Conservation (phyloP, 1,284 basidiomycete genomes). For the Leccinum idahoense region DNA sequence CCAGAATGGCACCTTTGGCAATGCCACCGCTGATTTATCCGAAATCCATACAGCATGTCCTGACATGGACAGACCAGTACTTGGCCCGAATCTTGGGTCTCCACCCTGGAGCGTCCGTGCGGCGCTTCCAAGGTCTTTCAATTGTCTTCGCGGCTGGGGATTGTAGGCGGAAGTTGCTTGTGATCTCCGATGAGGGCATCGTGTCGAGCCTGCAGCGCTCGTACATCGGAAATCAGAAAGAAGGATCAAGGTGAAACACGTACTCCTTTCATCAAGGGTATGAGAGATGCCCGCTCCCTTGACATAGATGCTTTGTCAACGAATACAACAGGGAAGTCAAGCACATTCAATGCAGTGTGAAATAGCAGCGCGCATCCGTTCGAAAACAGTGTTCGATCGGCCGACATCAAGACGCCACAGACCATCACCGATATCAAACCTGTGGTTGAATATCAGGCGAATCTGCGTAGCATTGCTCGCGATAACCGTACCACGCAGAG, state of each 20-base stretch:
- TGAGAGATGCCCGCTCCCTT: slow-evolving; percentile 83
- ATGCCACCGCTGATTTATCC: too few species aligned
- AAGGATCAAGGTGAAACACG: slow-evolving; percentile 29
- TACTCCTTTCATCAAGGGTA: slow-evolving; percentile 87
- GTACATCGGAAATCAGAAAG: slow-evolving; percentile 12
- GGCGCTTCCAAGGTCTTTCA: slow-evolving; percentile 50
- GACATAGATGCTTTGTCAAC: slow-evolving; percentile 96
- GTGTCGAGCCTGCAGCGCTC: slow-evolving; percentile 59
- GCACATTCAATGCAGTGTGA: slow-evolving; percentile 47
- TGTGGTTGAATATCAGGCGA: slow-evolving; percentile 51
- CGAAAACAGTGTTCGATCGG: slow-evolving; percentile 59
- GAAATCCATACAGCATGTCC: too few species aligned
- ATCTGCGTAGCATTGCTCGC: slow-evolving; percentile 45
- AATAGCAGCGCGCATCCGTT: slow-evolving; percentile 71
- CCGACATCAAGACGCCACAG: slow-evolving; percentile 76
- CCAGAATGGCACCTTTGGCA: too few species aligned
- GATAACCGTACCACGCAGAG: slow-evolving; percentile 55
- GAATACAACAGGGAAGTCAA: slow-evolving; percentile 92
- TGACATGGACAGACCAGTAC: too few species aligned
- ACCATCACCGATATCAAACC: slow-evolving; percentile 41
- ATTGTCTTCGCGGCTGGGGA: slow-evolving; percentile 59
- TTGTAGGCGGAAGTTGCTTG: slow-evolving; percentile 92
- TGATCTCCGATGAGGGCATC: slow-evolving; percentile 92
- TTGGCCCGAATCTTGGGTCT: too few species aligned
- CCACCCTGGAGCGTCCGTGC: too few species aligned